Conservation (phyloP, 306 rosid genomes). For the Medicago arabica region DNA sequence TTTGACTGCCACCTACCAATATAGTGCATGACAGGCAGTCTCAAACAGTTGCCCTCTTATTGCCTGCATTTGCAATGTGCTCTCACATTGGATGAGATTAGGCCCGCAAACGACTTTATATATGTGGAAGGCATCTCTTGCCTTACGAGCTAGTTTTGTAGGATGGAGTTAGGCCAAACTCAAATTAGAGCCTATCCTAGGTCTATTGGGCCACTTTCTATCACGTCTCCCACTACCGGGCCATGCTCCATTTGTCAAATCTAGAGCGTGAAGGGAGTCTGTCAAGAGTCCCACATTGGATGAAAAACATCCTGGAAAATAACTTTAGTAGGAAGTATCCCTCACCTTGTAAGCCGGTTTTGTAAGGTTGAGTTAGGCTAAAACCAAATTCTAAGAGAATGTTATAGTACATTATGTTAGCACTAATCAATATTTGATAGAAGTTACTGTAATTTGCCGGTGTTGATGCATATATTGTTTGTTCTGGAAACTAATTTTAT, state of each 20-base stretch:
- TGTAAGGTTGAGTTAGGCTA: neutral
- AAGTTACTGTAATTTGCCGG: constrained; percentile 25
- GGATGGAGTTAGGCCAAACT: neutral
- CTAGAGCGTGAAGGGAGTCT: neutral
- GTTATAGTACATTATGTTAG: constrained; percentile 11
- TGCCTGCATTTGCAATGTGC: neutral
- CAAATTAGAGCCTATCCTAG: neutral
- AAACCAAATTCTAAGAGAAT: neutral
- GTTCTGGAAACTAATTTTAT: constrained; percentile 2
- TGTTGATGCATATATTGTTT: neutral
- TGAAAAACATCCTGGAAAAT: neutral
- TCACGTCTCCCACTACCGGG: neutral
- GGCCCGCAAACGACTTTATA: neutral
- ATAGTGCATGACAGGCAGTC: neutral
- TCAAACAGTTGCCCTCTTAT: neutral
- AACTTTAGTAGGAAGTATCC: neutral
- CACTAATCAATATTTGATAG: neutral
- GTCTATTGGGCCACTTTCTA: neutral
- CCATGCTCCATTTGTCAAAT: neutral
- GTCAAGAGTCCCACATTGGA: neutral
- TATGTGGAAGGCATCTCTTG: neutral
- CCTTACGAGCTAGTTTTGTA: neutral
- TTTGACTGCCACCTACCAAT: neutral
- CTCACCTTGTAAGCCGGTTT: neutral
- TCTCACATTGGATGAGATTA: neutral